These are phyloP conservation scores for Hygrophila difformis DNA, from an alignment of 257 asterid genomes.

Conservation along the genomic window DNA sequence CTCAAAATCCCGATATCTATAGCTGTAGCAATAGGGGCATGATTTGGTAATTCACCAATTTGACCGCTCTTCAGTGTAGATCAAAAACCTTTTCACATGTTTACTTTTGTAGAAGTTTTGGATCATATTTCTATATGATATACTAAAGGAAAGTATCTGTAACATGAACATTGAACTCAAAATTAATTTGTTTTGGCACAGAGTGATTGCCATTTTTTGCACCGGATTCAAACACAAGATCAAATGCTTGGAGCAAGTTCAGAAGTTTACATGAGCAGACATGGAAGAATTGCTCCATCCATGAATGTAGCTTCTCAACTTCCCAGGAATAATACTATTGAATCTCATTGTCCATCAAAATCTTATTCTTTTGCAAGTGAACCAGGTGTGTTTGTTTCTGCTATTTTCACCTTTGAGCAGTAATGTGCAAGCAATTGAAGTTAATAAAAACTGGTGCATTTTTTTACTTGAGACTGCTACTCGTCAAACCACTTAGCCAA, in stretches of 20 bases:
- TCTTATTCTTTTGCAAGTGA: conserved; percentile 48
- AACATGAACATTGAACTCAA: conserved; percentile 14
- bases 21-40: too few relatives aligned
- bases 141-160: conserved; percentile 16
- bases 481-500: neutral
- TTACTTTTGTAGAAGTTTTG: conserved; percentile 12
- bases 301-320: conserved; percentile 28
- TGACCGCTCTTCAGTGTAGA: too few relatives aligned
- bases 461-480: conserved; percentile 3
- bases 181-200: conserved; percentile 38
- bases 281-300: conserved; percentile 38
- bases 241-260: conserved; percentile 41
- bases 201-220: conserved; percentile 26
- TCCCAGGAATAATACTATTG: conserved; percentile 44
- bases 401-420: neutral
- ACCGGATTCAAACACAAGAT: conserved; percentile 35
- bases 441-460: neutral
- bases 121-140: conserved; percentile 5
- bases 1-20: too few relatives aligned
- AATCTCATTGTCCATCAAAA: conserved; percentile 35
- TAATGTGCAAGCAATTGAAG: neutral
- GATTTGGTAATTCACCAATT: too few relatives aligned
- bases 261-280: conserved; percentile 22
- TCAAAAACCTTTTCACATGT: neutral
- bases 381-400: conserved; percentile 29